Percentiles rank a stretch among this genome's conserved stretches.
Conservation (phyloP, 371 early-diverging fungal genomes). For the Coemansia sp. region DNA sequence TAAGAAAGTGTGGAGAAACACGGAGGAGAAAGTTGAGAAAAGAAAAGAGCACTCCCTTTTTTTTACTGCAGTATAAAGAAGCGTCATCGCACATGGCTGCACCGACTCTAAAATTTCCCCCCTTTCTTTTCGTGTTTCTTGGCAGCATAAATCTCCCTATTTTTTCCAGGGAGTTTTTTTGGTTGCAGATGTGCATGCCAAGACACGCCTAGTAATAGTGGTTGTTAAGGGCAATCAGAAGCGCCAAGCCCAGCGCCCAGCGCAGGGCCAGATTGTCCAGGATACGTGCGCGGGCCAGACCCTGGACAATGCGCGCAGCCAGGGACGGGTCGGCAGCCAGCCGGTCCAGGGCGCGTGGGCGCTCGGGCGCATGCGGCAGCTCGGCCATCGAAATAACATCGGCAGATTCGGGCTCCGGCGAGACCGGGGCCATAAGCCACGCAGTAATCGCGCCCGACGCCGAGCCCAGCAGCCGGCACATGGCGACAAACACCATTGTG, state of each 20-base stretch:
- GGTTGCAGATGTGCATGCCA: not conserved
- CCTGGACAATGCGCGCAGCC: not conserved
- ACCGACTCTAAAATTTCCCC: too few species aligned
- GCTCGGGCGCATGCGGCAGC: not conserved
- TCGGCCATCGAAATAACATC: slow-evolving; percentile 20
- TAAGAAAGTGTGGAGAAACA: not conserved
- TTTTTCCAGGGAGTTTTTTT: not conserved
- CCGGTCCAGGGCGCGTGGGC: not conserved
- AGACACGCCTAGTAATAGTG: not conserved
- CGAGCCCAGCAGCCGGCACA: slow-evolving; percentile 57
- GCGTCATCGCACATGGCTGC: too few species aligned
- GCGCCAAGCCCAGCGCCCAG: slow-evolving; percentile 15
- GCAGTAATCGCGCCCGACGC: slow-evolving; percentile 56
- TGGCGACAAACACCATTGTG: slow-evolving; percentile 56
- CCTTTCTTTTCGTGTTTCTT: not conserved
- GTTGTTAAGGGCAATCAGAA: slow-evolving; percentile 12
- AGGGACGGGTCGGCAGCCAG: not conserved
- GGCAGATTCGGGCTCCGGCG: not conserved
- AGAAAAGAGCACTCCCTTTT: not conserved
- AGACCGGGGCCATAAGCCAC: slow-evolving; percentile 45
- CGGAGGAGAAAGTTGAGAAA: not conserved
- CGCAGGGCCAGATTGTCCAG: slow-evolving; percentile 15
- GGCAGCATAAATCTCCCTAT: not conserved
- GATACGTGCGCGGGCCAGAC: not conserved
- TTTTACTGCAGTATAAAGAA: not conserved